These are phyloP conservation scores for Penicillium sp. DNA, from an alignment of 2,329 filamentous ascomycete genomes.

Conservation along the genomic window DNA sequence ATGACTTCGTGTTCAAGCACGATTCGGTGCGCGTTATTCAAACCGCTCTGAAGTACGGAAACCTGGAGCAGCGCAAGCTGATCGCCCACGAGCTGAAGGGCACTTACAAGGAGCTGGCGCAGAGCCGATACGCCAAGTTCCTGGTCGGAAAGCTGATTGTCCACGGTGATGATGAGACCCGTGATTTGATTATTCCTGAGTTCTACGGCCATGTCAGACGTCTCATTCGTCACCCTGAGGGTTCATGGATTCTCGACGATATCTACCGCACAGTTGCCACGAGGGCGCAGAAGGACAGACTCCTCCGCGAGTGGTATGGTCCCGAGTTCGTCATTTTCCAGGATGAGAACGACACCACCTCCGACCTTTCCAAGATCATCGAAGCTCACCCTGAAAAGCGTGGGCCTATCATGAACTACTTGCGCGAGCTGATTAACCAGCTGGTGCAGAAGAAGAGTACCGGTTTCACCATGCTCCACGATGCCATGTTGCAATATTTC, in stretches of 20 bases:
- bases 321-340: constrained; percentile 84
- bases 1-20: constrained; percentile 97
- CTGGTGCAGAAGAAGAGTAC: constrained; percentile 95
- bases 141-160: constrained; percentile 91
- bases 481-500: constrained; percentile 97
- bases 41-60: constrained; percentile 94
- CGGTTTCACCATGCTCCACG: constrained; percentile 95
- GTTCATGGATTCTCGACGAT: constrained; percentile 96
- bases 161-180: constrained; percentile 82
- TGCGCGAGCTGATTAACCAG: constrained; percentile 83
- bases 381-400: constrained; percentile 78
- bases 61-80: constrained; percentile 73
- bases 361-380: constrained; percentile 71
- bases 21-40: constrained; percentile 95
- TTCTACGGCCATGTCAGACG: constrained; percentile 93
- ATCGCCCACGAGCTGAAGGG: constrained; percentile 85
- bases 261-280: constrained; percentile 88
- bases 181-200: constrained; percentile 84
- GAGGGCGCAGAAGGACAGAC: constrained; percentile 74
- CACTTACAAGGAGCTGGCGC: constrained; percentile 76
- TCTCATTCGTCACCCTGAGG: constrained; percentile 93
- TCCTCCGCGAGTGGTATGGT: constrained; percentile 95
- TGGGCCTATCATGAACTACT: constrained; percentile 76
- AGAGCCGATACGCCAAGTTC: constrained; percentile 97
- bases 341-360: constrained; percentile 48